Percentiles rank a stretch among this genome's conserved stretches.
phyloP scores from a whole-genome alignment of 352 stramenopile species.

The Pythium dissotocum region DNA sequence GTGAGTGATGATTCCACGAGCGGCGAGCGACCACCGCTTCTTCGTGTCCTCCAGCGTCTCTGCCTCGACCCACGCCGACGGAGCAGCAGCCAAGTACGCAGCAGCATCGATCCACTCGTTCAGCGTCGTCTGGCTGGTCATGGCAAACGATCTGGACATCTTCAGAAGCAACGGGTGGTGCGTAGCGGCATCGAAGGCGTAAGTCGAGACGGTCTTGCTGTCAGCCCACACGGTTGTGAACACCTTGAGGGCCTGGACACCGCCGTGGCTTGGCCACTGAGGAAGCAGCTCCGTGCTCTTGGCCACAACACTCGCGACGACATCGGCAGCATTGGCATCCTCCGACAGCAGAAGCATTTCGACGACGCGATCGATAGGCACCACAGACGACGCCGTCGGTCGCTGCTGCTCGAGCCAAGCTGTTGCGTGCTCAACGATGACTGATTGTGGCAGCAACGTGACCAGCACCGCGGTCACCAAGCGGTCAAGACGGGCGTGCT shows the following conservation, averaged over 20 bases:
- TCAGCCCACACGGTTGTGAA: constrained; percentile 13
- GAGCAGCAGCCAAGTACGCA: constrained; percentile 6
- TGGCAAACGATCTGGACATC: constrained; percentile 22
- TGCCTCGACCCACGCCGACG: constrained; percentile 22
- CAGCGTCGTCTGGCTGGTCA: constrained; percentile 20
- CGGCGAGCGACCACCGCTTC: constrained; percentile 47
- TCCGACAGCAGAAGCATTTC: constrained; percentile 1
- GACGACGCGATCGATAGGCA: constrained; percentile 11
- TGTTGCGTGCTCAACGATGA: not conserved
- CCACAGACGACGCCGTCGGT: not conserved
- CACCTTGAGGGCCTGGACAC: constrained; percentile 20
- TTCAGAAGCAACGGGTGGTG: constrained; percentile 25
- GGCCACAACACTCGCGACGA: not conserved
- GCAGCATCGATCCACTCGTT: constrained; percentile 20
- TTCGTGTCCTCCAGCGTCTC: constrained; percentile 39
- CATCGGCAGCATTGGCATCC: not conserved
- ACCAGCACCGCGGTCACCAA: constrained; percentile 14
- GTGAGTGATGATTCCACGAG: constrained; percentile 52
- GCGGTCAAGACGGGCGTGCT: constrained; percentile 22
- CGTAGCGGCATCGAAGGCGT: constrained; percentile 10
- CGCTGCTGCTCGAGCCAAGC: constrained; percentile 18
- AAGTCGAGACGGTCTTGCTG: not conserved
- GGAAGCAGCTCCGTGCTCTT: constrained; percentile 16
- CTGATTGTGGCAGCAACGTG: constrained; percentile 10
- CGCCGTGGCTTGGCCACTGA: constrained; percentile 20